Percentiles rank a stretch among this genome's conserved stretches.
Conservation (phyloP, 805 yeast species). For the Pichia thaimueangensis region DNA sequence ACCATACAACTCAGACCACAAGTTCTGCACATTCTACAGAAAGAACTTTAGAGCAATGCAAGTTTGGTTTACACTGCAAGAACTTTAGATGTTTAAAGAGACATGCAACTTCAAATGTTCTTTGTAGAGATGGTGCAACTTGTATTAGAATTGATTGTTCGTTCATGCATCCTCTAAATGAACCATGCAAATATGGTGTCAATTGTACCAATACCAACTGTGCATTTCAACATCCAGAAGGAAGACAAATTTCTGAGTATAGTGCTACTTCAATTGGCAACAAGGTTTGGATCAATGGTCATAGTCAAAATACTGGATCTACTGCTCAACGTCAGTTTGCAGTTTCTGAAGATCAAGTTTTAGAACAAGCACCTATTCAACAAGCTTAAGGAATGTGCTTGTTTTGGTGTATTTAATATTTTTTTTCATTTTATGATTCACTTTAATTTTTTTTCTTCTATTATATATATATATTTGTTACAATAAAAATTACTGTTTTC, state of each 20-base stretch:
- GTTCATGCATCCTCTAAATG: slow-evolving; percentile 75
- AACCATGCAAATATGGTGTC: slow-evolving; percentile 73
- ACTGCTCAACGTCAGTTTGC: slow-evolving; percentile 69
- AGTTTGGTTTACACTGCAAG: slow-evolving; percentile 69
- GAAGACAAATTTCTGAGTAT: slow-evolving; percentile 37
- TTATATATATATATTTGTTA: slow-evolving; percentile 1
- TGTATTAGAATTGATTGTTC: slow-evolving; percentile 78
- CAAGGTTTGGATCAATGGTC: slow-evolving; percentile 30
- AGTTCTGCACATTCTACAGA: slow-evolving; percentile 25
- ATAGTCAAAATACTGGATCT: slow-evolving; percentile 20
- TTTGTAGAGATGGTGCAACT: slow-evolving; percentile 76
- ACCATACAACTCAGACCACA: no score
- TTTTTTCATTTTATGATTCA: slow-evolving; percentile 1
- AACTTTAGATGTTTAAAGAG: slow-evolving; percentile 75
- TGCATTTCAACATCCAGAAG: slow-evolving; percentile 74
- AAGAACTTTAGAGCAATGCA: slow-evolving; percentile 72
- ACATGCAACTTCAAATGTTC: slow-evolving; percentile 67
- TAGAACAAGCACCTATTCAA: slow-evolving; percentile 59
- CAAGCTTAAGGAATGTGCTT: slow-evolving; percentile 22
- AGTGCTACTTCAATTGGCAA: slow-evolving; percentile 16
- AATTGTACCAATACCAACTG: slow-evolving; percentile 70
- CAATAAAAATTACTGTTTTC: background rate
- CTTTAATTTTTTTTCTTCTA: slow-evolving; percentile 1
- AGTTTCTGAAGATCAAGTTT: slow-evolving; percentile 63
- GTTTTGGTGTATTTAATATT: slow-evolving; percentile 1